Evolutionary conservation across 495 filamentous ascomycete genomes (phyloP), one percentile per base, ranked within the genome.

Genomic region (Tuber indicum): DNA sequence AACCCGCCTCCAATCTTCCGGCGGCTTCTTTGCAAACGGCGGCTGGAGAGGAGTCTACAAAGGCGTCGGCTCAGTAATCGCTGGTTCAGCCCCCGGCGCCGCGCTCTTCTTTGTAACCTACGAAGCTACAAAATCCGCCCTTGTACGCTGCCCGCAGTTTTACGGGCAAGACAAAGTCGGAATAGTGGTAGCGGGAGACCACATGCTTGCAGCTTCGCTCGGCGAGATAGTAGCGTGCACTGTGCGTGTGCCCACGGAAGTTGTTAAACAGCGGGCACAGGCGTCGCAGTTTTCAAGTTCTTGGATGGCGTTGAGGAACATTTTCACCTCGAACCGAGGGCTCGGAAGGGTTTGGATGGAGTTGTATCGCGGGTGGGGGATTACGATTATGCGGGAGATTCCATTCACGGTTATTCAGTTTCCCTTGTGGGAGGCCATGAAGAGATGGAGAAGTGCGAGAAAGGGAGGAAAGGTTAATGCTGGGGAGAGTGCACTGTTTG

Each of bases 81-180:
- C 98, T 81, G 96, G 96, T n/a, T 97, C 94, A 49, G 96, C 96
- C 0, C 96, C 96, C 9, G 94, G 94, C n/a, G 96, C 96, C 9
- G 95, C 96, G 66, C 93, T 97, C 79, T 99, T 99, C 89, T 99
- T 99, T 89, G 92, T 93, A 84, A 96, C 94, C 75, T 99, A 99
- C 86, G 96, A 99, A 84, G 86, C 89, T 72, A 87, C 91, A 66
- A 98, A 98, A 84, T 80, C 86, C 8, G 81, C 89, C 17, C 86
- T 93, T 49, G 82, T 81, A 9, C n/a, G 45, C 3, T 52, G 77
- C 19, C 79, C 77, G 47, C 77, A 74, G 19, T 49, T 41, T 5
- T 42, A 75, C 14, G 76, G 80, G 14, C 46, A 58, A 41, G 23
- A 21, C 10, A 52, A 36, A 23, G 41, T 21, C 3, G 72, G 70